Percentiles rank a stretch among this genome's conserved stretches.
phyloP scores from a whole-genome alignment of 306 rosid genomes.

The Benincasa hispida region DNA sequence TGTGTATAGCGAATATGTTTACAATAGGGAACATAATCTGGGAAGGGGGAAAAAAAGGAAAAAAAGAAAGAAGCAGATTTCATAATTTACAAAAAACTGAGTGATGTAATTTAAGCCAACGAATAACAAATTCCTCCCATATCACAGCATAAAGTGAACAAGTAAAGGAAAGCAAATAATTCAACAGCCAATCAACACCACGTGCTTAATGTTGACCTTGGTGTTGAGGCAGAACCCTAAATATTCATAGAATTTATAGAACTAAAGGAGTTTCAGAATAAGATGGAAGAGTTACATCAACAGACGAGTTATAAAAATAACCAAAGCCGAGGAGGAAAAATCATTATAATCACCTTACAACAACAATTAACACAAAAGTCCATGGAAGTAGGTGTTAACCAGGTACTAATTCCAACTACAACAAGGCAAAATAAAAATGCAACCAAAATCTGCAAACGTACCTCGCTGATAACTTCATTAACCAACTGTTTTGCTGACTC shows the following conservation, averaged over 20 bases:
- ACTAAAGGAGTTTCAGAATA: background rate
- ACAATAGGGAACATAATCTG: background rate
- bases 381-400: background rate
- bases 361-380: background rate
- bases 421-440: background rate
- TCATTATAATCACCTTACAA: background rate
- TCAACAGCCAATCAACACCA: background rate
- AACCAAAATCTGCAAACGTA: conserved; percentile 21
- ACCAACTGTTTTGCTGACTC: conserved; percentile 83
- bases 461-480: conserved; percentile 79
- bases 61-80: background rate
- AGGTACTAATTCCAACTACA: background rate
- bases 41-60: no score
- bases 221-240: background rate
- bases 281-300: background rate
- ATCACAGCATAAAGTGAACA: background rate
- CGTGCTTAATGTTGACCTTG: background rate
- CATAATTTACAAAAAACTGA: background rate
- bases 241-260: background rate
- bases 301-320: background rate
- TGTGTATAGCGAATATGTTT: background rate
- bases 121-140: background rate
- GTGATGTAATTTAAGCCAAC: background rate
- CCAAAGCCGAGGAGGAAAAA: background rate
- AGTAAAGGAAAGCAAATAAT: background rate